Conservation (phyloP, 306 rosid species). For the Malus asiatica region DNA sequence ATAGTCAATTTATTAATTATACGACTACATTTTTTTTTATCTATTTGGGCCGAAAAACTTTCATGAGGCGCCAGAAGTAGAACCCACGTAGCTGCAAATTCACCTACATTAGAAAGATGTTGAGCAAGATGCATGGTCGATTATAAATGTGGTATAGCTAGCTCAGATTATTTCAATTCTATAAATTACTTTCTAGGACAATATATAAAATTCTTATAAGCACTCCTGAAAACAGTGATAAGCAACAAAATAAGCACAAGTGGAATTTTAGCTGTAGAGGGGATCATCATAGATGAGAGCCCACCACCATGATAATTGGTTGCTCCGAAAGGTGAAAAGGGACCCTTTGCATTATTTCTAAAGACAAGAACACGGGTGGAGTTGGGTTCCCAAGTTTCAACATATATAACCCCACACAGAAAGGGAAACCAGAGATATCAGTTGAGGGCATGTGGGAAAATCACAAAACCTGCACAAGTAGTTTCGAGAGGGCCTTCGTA, state of each 20-base stretch:
- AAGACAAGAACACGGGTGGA: conserved; percentile 40
- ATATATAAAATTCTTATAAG: conserved; percentile 2
- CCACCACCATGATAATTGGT: conserved; percentile 13
- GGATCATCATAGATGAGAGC: conserved; percentile 5
- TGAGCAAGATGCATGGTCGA: too few species aligned
- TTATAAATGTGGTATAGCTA: too few species aligned
- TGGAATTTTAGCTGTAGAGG: conserved; percentile 32
- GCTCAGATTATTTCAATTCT: too few species aligned
- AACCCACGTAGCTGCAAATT: too few species aligned
- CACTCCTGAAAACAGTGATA: conserved; percentile 19
- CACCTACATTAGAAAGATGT: too few species aligned
- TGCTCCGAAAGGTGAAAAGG: not conserved
- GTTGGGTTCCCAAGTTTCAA: conserved; percentile 25
- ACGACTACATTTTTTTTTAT: not conserved
- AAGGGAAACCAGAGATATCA: not conserved
- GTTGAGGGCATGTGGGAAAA: conserved; percentile 29
- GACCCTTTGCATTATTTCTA: conserved; percentile 23
- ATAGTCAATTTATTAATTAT: not conserved
- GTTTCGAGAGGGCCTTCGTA: conserved; percentile 1
- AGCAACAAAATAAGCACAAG: conserved; percentile 20
- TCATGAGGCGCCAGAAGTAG: too few species aligned
- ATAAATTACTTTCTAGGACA: not conserved
- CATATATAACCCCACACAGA: conserved; percentile 9
- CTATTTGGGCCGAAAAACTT: not conserved
- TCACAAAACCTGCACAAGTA: not conserved